phyloP scores from a whole-genome alignment of 2,329 filamentous ascomycete species.

The Metarhizium sp. region DNA sequence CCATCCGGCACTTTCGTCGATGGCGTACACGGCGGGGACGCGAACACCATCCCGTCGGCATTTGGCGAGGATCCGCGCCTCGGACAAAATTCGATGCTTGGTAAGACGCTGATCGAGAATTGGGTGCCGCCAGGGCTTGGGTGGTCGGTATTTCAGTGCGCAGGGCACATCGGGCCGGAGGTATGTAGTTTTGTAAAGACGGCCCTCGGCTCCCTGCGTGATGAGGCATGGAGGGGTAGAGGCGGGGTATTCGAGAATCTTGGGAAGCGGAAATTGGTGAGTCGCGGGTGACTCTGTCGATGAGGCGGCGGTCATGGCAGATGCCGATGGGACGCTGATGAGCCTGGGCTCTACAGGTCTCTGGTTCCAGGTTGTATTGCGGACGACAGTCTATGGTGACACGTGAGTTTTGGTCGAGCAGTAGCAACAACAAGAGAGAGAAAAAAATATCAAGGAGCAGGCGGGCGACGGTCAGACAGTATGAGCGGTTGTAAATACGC shows the following conservation, averaged over 20 bases:
- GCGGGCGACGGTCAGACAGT: too few species aligned
- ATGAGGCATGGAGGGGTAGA: conserved; percentile 58
- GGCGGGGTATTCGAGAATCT: conserved; percentile 54
- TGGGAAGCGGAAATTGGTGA: conserved; percentile 44
- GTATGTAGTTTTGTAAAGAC: conserved; percentile 81
- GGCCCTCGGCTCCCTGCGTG: conserved; percentile 90
- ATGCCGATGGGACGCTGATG: background rate
- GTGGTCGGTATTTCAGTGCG: conserved; percentile 84
- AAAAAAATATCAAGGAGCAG: too few species aligned
- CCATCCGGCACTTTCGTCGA: conserved; percentile 58
- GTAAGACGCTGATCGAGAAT: conserved; percentile 82
- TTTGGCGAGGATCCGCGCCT: conserved; percentile 75
- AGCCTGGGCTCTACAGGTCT: background rate
- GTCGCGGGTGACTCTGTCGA: conserved; percentile 6
- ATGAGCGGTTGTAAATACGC: too few species aligned
- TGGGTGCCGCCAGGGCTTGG: conserved; percentile 87
- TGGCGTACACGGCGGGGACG: conserved; percentile 73
- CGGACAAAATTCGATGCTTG: conserved; percentile 75
- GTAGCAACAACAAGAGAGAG: too few species aligned
- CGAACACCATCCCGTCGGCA: conserved; percentile 69
- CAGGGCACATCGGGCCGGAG: conserved; percentile 58
- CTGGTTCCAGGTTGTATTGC: background rate
- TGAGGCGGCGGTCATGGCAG: conserved; percentile 4
- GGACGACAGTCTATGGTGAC: conserved; percentile 1
- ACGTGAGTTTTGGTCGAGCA: background rate